Conservation (phyloP, 2,329 filamentous ascomycete genomes). For the Neophaeococcomyces aloes region DNA sequence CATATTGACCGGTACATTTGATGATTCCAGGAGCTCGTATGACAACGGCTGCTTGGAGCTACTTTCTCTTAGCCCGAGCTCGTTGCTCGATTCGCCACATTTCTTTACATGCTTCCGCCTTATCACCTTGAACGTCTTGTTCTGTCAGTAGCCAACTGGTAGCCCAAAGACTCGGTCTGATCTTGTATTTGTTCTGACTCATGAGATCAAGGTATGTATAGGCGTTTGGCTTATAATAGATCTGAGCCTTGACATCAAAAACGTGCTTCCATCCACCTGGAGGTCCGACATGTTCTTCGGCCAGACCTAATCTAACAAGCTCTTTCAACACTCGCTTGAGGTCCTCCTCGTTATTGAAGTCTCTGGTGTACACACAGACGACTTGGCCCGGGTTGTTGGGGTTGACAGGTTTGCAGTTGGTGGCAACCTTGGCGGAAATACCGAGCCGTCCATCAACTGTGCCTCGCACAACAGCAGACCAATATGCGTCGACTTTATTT, state of each 20-base stretch:
- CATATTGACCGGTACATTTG: too few relatives aligned
- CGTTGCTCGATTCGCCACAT: too few relatives aligned
- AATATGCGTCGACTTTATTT: slow-evolving; percentile 49
- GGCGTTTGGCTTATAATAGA: slow-evolving; percentile 73
- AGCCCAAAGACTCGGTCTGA: slow-evolving; percentile 43
- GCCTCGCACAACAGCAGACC: slow-evolving; percentile 56
- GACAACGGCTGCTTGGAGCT: too few relatives aligned
- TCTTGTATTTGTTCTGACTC: slow-evolving; percentile 49
- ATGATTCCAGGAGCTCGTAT: too few relatives aligned
- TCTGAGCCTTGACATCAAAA: slow-evolving; percentile 21
- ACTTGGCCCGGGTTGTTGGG: slow-evolving; percentile 30
- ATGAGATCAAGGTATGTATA: slow-evolving; percentile 57
- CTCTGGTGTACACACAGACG: slow-evolving; percentile 67
- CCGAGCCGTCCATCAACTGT: slow-evolving; percentile 62
- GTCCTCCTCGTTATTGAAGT: slow-evolving; percentile 61
- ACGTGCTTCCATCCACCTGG: slow-evolving; percentile 22
- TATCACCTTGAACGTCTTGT: slow-evolving; percentile 13
- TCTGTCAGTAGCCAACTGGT: slow-evolving; percentile 30
- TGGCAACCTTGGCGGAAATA: slow-evolving; percentile 61
- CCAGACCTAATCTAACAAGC: slow-evolving; percentile 53
- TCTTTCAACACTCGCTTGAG: slow-evolving; percentile 56
- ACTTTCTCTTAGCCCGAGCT: too few relatives aligned
- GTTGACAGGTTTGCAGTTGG: slow-evolving; percentile 38
- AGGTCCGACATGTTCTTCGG: slow-evolving; percentile 30
- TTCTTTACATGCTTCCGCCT: too few relatives aligned